phyloP scores from a whole-genome alignment of 352 stramenopile genomes.

The Plasmopara halstedii region DNA sequence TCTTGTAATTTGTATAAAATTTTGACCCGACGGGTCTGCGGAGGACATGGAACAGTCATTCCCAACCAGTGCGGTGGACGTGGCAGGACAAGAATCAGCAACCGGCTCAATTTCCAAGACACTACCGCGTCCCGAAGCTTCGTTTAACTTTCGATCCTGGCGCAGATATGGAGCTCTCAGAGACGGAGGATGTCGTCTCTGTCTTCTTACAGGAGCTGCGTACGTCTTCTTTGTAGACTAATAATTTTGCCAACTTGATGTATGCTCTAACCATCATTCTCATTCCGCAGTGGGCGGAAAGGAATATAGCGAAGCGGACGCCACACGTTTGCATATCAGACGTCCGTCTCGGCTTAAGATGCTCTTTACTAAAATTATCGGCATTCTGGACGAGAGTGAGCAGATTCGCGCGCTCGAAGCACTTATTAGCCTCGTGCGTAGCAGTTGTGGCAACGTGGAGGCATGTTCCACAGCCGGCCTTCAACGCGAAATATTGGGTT shows the following conservation, averaged over 20 bases:
- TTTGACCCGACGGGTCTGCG: slow-evolving; percentile 1
- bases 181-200: slow-evolving; percentile 22
- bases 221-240: slow-evolving; percentile 13
- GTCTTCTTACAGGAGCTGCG: slow-evolving; percentile 42
- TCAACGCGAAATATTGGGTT: slow-evolving; percentile 63
- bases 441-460: slow-evolving; percentile 70
- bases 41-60: too few species aligned
- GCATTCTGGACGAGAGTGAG: slow-evolving; percentile 53
- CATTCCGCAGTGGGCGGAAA: slow-evolving; percentile 40
- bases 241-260: neutral
- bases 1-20: slow-evolving; percentile 18
- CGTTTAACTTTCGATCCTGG: neutral
- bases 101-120: slow-evolving; percentile 18
- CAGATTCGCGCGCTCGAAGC: slow-evolving; percentile 62
- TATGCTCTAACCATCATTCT: slow-evolving; percentile 1
- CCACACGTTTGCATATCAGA: slow-evolving; percentile 53
- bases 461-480: slow-evolving; percentile 60
- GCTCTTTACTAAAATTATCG: slow-evolving; percentile 61
- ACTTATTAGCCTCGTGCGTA: slow-evolving; percentile 70
- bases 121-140: slow-evolving; percentile 1
- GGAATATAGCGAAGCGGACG: slow-evolving; percentile 53
- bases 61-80: slow-evolving; percentile 15
- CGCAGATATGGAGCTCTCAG: slow-evolving; percentile 18
- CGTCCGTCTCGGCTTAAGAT: slow-evolving; percentile 49
- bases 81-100: slow-evolving; percentile 4